phyloP scores from a whole-genome alignment of 345 rosid species.

The Aquilaria yunnanensis region DNA sequence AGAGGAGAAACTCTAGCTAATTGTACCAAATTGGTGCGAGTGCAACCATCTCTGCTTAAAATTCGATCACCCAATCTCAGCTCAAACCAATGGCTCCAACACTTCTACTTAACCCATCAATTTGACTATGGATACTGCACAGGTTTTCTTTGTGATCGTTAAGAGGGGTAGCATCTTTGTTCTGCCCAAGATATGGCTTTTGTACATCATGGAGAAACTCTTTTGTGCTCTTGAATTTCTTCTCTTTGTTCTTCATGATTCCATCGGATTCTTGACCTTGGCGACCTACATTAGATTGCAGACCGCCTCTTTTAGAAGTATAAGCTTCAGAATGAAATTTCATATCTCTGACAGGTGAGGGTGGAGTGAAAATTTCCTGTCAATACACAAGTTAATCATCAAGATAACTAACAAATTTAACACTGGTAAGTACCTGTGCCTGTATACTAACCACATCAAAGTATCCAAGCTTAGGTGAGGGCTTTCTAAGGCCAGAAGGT shows the following conservation, averaged over 20 bases:
- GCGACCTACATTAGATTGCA: background rate
- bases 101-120: slow-evolving; percentile 18
- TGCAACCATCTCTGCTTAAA: background rate
- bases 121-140: slow-evolving; percentile 17
- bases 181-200: slow-evolving; percentile 10
- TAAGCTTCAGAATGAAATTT: slow-evolving; percentile 17
- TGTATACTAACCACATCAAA: slow-evolving; percentile 34
- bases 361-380: slow-evolving; percentile 19
- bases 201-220: background rate
- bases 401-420: background rate
- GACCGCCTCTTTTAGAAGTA: background rate
- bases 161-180: background rate
- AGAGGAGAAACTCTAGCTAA: no score
- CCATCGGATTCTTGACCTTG: slow-evolving; percentile 1
- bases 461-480: slow-evolving; percentile 44
- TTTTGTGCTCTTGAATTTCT: slow-evolving; percentile 5
- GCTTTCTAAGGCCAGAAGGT: slow-evolving; percentile 37
- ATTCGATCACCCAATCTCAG: background rate
- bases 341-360: slow-evolving; percentile 12
- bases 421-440: background rate
- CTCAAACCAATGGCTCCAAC: slow-evolving; percentile 19
- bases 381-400: background rate
- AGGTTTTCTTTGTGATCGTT: slow-evolving; percentile 25
- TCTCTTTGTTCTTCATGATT: background rate
- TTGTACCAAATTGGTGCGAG: no score